Evolutionary conservation across 495 filamentous ascomycete genomes (phyloP).

Genomic region (Penicillium pancosmium): DNA sequence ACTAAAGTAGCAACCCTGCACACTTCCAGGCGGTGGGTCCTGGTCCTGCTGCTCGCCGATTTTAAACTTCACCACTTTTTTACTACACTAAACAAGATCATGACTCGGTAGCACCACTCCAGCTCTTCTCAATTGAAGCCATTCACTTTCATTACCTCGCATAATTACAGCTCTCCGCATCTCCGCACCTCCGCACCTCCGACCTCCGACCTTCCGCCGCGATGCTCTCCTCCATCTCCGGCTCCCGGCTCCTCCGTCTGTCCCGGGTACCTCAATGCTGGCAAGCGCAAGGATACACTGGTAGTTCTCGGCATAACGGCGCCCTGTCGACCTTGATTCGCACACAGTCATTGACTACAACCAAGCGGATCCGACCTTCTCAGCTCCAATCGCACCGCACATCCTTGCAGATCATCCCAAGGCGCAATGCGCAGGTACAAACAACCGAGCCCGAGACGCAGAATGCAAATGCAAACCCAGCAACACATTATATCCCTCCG

Average conservation of each 20-base stretch:
- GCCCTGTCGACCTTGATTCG: conserved; percentile 5
- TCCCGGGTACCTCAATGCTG: conserved; percentile 11
- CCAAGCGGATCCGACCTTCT: neutral
- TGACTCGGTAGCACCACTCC: conserved; percentile 3
- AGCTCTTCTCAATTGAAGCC: neutral
- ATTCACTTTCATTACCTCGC: neutral
- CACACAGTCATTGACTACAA: conserved; percentile 4
- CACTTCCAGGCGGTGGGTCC: too few species aligned
- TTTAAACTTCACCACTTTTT: neutral
- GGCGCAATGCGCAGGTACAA: conserved; percentile 14
- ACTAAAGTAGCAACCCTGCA: too few species aligned
- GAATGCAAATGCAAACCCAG: conserved; percentile 19
- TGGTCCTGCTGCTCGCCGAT: too few species aligned
- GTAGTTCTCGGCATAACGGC: conserved; percentile 4
- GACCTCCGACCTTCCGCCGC: neutral
- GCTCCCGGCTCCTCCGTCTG: conserved; percentile 8
- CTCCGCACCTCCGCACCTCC: neutral
- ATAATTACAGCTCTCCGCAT: neutral
- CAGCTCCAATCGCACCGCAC: neutral
- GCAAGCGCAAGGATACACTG: neutral
- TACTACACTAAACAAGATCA: neutral
- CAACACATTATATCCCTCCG: conserved; percentile 64
- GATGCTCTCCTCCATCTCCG: conserved; percentile 5
- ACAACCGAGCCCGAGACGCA: conserved; percentile 8
- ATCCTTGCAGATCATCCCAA: conserved; percentile 4